These are phyloP conservation scores for Crotalaria pallida DNA, from an alignment of 306 rosid genomes.

Conservation along the genomic window DNA sequence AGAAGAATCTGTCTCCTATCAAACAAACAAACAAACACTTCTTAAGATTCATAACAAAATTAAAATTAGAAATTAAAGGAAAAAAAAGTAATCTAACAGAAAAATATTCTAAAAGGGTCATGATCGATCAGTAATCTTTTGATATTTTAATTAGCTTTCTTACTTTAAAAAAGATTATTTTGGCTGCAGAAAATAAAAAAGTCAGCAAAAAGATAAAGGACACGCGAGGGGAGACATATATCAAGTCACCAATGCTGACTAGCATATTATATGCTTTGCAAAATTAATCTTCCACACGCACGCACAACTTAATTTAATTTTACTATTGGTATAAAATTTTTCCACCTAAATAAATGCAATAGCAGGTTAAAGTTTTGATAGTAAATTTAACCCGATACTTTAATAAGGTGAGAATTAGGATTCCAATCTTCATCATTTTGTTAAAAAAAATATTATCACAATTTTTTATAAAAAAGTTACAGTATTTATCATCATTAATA, in stretches of 20 bases:
- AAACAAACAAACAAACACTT: slow-evolving; percentile 17
- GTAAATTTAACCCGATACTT: too few relatives aligned
- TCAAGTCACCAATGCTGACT: slow-evolving; percentile 11
- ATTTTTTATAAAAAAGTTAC: too few relatives aligned
- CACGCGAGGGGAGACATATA: background rate
- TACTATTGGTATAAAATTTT: too few relatives aligned
- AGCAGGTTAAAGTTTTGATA: too few relatives aligned
- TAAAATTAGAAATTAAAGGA: background rate
- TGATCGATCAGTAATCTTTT: background rate
- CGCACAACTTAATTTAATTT: background rate
- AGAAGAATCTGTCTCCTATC: slow-evolving; percentile 23
- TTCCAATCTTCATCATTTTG: too few relatives aligned
- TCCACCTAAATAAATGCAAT: too few relatives aligned
- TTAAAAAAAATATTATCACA: too few relatives aligned
- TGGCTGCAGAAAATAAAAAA: background rate
- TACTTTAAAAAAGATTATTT: background rate
- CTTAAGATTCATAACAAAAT: background rate
- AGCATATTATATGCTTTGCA: background rate
- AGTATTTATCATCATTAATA: too few relatives aligned
- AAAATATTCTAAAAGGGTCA: background rate
- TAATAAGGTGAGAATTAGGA: too few relatives aligned
- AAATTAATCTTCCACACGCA: background rate
- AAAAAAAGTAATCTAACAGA: background rate
- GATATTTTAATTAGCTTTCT: background rate
- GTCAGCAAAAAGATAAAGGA: background rate